Conservation (phyloP, 768 basidiomycete species). For the Trametes villosa region DNA sequence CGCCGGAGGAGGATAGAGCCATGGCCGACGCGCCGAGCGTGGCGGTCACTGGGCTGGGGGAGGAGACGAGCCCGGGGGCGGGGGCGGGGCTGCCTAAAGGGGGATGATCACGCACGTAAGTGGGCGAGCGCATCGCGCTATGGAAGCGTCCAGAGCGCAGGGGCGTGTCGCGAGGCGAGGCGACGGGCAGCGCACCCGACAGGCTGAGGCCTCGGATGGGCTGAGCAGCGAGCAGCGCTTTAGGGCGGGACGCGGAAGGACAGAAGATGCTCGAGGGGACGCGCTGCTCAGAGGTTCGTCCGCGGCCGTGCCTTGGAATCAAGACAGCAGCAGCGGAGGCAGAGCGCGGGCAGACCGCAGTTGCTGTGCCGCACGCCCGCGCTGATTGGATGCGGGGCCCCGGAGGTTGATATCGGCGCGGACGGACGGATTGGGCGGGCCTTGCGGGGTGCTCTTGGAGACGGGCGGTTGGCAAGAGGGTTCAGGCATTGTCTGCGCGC, state of each 20-base stretch:
- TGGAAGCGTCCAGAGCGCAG: neutral
- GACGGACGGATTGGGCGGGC: neutral
- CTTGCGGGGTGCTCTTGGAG: too few species aligned
- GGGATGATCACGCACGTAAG: conserved; percentile 3
- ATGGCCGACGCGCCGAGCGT: neutral
- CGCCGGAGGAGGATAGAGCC: too few species aligned
- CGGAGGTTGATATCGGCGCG: neutral
- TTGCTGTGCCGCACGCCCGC: neutral
- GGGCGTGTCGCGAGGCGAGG: conserved; percentile 2
- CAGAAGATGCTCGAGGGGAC: conserved; percentile 1
- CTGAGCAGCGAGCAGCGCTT: neutral
- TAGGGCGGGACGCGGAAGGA: neutral
- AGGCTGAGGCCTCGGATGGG: neutral
- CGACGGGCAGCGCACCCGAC: neutral
- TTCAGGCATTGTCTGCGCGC: neutral
- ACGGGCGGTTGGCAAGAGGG: neutral
- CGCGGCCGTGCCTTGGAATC: conserved; percentile 2
- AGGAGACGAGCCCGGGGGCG: neutral
- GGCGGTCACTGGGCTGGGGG: neutral
- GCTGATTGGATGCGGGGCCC: neutral
- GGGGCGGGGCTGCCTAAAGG: conserved; percentile 14
- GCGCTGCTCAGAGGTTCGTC: too few species aligned
- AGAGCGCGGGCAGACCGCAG: conserved; percentile 4
- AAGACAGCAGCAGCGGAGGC: neutral
- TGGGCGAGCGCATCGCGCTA: neutral